phyloP scores from a whole-genome alignment of 106 monocot genomes.

The Platanthera guangdongensis region DNA sequence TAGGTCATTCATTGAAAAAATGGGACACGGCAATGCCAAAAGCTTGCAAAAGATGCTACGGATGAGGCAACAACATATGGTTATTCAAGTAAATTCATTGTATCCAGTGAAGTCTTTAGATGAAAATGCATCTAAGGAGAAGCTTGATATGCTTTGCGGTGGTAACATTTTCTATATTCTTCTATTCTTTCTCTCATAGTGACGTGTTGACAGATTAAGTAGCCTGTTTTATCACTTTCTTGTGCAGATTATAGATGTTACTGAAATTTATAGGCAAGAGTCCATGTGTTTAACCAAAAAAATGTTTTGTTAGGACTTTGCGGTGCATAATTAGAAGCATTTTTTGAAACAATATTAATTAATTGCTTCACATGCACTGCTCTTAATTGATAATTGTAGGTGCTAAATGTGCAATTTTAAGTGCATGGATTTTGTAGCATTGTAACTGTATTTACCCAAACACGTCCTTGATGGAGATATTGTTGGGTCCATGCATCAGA shows the following conservation, averaged over 20 bases:
- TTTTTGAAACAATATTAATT: background rate
- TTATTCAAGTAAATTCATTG: conserved; percentile 54
- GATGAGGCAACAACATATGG: conserved; percentile 74
- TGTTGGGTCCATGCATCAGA: no score
- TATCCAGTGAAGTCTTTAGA: conserved; percentile 64
- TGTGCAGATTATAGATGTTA: background rate
- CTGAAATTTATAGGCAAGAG: background rate
- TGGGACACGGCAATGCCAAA: conserved; percentile 53
- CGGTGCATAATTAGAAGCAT: background rate
- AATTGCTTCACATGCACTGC: background rate
- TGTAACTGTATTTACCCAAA: background rate
- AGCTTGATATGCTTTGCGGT: conserved; percentile 19
- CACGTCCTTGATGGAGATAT: background rate
- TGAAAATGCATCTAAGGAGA: conserved; percentile 27
- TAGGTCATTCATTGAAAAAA: conserved; percentile 55
- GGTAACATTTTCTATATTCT: conserved; percentile 1
- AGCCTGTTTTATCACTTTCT: background rate
- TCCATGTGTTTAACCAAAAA: background rate
- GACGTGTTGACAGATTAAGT: background rate
- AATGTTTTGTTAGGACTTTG: no score
- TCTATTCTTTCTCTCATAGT: background rate
- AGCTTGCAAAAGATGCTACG: conserved; percentile 50
- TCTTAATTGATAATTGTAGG: background rate
- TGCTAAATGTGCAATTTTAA: background rate
- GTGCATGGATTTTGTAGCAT: background rate